Evolutionary conservation across 1,284 basidiomycete species (phyloP), one percentile per base, ranked within the genome.

Genomic region (Mycena citricolor): DNA sequence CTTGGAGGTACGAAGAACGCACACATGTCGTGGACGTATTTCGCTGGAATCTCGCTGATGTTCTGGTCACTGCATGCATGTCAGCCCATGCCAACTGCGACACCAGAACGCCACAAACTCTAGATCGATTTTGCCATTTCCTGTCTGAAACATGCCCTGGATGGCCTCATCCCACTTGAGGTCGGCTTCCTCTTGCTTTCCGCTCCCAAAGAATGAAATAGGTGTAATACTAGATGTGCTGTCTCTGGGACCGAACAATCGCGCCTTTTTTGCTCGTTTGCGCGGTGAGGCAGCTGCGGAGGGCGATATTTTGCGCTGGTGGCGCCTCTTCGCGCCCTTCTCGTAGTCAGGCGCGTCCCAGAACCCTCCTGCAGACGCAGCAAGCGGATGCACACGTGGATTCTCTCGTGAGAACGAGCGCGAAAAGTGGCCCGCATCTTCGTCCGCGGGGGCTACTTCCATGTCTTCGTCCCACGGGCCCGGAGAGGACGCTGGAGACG

Each of bases 241-340:
- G 46, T 47, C 11, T 41, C 42, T 11, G 11, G 49, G 44, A 7
- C 33, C 38, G 14, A 42, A 1, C 2, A 35, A 24, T 10, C 42
- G 45, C 32, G 25, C 39, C 23, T 48, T 48, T 24, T 52, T 52
- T 6, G 20, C 12, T 17, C 16, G 5, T 11, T 19, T 5, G 8
- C 29, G 23, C 8, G 26, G 50, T 23, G 8, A 16, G 8, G 26
- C 32, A 1, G 51, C 25, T 14, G 42, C 38, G 16, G 39, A 39
- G 23, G 38, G 44, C 2, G 37, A 46, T 21, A 39, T 37, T 24
- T 8, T n/a, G 10, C 16, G n/a, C n/a, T 17, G 25, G 1, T 38
- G 37, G 17, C 20, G 28, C 24, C 38, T 52, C 37, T 52, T 52
- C 8, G n/a, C 39, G n/a, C 50, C 50, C 25, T 52, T 52, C 21